Evolutionary conservation across 495 filamentous ascomycete species (phyloP).

Genomic region (Penicillium canescens): DNA sequence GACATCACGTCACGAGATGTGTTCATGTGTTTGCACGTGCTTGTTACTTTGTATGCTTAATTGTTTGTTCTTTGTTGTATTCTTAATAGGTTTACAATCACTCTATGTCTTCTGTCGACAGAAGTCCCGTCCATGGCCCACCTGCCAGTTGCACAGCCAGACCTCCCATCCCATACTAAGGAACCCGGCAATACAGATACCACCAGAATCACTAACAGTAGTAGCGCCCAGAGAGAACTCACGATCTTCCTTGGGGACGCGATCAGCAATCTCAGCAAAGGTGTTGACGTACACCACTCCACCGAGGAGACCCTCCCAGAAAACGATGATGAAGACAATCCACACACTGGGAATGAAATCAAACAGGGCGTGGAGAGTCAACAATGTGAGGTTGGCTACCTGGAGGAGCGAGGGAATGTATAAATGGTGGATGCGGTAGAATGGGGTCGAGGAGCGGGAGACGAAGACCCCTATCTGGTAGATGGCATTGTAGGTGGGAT

Average conservation of each 20-base stretch:
- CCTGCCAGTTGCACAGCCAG: conserved; percentile 79
- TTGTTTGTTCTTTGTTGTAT: too few relatives aligned
- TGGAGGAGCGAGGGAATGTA: conserved; percentile 87
- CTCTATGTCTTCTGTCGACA: conserved; percentile 49
- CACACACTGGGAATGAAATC: conserved; percentile 82
- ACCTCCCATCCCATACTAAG: conserved; percentile 83
- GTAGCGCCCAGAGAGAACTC: conserved; percentile 90
- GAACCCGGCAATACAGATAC: conserved; percentile 88
- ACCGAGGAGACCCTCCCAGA: conserved; percentile 93
- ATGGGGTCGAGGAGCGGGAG: conserved; percentile 85
- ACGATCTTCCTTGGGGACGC: conserved; percentile 69
- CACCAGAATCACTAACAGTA: conserved; percentile 88
- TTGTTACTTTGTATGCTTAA: too few relatives aligned
- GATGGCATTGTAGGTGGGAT: conserved; percentile 87
- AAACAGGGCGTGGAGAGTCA: conserved; percentile 74
- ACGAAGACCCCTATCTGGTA: conserved; percentile 95
- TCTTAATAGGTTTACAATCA: too few relatives aligned
- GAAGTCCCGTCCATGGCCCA: conserved; percentile 72
- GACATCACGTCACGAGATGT: conserved; percentile 12
- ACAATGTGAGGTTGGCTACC: conserved; percentile 69
- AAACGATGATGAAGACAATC: conserved; percentile 78
- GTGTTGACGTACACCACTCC: conserved; percentile 94
- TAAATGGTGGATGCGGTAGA: conserved; percentile 75
- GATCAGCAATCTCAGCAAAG: conserved; percentile 87
- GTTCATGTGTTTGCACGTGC: too few relatives aligned